phyloP scores from a whole-genome alignment of 805 yeast species.

The Wickerhamiella vanderwaltii region DNA sequence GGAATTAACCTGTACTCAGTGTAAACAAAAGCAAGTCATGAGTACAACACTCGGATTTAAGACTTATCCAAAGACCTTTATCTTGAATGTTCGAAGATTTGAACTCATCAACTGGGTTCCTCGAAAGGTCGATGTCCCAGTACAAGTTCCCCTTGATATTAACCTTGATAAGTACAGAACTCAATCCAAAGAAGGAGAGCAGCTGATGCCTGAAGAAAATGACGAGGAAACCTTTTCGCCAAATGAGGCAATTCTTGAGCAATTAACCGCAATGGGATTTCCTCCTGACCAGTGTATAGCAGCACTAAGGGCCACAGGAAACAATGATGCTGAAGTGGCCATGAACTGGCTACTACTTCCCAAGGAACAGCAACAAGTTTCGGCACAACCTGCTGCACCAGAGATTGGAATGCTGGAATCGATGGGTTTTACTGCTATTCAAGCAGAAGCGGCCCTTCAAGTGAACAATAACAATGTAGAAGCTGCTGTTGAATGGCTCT shows the following conservation, averaged over 20 bases:
- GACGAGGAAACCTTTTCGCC: constrained; percentile 33
- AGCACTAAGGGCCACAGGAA: constrained; percentile 66
- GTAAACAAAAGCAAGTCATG: constrained; percentile 28
- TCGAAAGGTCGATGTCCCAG: constrained; percentile 62
- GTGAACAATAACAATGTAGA: constrained; percentile 51
- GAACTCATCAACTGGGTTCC: constrained; percentile 86
- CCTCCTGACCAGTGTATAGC: constrained; percentile 49
- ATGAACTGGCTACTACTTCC: constrained; percentile 68
- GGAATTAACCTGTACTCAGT: constrained; percentile 44
- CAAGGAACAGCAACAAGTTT: background rate
- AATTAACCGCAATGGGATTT: constrained; percentile 78
- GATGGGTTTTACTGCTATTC: constrained; percentile 67
- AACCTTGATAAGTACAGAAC: constrained; percentile 36
- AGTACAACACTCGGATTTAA: constrained; percentile 39
- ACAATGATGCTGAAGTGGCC: constrained; percentile 52
- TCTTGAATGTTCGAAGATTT: constrained; percentile 67
- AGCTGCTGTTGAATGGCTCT: constrained; percentile 84
- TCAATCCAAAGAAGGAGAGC: constrained; percentile 32
- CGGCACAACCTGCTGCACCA: constrained; percentile 22
- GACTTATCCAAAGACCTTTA: constrained; percentile 57
- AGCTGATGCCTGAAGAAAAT: constrained; percentile 26
- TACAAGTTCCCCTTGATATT: constrained; percentile 36
- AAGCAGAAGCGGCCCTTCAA: constrained; percentile 63
- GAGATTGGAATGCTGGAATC: constrained; percentile 38
- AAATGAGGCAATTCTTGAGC: constrained; percentile 36